phyloP scores from a whole-genome alignment of 148 eudicot genomes.

The Linanthus parryae region DNA sequence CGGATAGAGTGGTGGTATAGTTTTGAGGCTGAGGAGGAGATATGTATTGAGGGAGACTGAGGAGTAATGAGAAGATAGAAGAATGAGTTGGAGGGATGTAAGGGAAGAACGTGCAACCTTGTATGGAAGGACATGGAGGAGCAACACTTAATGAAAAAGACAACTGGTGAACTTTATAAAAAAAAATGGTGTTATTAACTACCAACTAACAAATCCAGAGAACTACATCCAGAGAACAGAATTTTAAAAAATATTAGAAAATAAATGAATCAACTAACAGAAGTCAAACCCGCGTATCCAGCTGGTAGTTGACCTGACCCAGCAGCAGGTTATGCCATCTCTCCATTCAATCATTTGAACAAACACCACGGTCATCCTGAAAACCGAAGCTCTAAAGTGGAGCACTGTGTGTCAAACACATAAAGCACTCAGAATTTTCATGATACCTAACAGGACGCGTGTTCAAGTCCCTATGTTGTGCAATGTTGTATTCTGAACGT shows the following conservation, averaged over 20 bases:
- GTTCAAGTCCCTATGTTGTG: no score
- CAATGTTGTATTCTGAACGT: no score
- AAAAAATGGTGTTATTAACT: background rate
- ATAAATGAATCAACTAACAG: background rate
- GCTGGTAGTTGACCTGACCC: no score
- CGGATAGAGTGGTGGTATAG: background rate
- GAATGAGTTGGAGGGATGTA: constrained; percentile 33
- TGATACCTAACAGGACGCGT: no score
- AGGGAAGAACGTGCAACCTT: constrained; percentile 35
- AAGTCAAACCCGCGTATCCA: constrained; percentile 17
- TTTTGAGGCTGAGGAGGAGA: background rate
- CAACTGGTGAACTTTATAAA: background rate
- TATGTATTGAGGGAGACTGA: constrained; percentile 7
- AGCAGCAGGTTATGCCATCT: no score
- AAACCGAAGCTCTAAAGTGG: no score
- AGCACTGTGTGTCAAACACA: no score
- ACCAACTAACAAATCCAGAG: background rate
- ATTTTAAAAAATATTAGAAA: background rate
- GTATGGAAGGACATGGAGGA: constrained; percentile 15
- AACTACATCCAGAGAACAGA: background rate
- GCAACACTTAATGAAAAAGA: background rate
- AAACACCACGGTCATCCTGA: no score
- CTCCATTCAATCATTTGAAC: no score
- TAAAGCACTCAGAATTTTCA: no score
- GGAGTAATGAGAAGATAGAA: constrained; percentile 14